phyloP scores from a whole-genome alignment of 148 eudicot genomes.

The Cornus controversa region DNA sequence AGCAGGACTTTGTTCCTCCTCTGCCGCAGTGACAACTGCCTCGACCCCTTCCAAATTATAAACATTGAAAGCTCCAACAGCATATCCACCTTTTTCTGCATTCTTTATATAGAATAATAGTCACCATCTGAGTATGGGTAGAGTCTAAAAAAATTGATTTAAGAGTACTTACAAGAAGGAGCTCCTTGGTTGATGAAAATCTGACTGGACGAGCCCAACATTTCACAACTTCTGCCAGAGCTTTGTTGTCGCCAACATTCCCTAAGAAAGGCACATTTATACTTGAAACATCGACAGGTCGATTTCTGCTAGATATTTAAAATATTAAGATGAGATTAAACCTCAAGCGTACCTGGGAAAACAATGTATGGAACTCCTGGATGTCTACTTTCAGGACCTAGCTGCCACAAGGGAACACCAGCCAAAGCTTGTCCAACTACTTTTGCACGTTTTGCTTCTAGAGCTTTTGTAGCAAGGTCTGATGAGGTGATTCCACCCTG shows the following conservation, averaged over 20 bases:
- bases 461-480: constrained; percentile 97
- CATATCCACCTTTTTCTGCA: constrained; percentile 91
- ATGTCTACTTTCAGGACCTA: constrained; percentile 84
- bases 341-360: constrained; percentile 68
- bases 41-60: constrained; percentile 95
- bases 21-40: constrained; percentile 96
- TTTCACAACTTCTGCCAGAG: constrained; percentile 86
- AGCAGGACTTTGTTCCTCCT: constrained; percentile 84
- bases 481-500: constrained; percentile 99
- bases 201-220: constrained; percentile 73
- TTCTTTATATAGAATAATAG: constrained; percentile 40
- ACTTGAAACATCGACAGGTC: not conserved
- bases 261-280: constrained; percentile 40
- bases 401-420: constrained; percentile 97
- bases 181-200: constrained; percentile 69
- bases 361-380: constrained; percentile 94
- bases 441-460: constrained; percentile 82
- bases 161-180: constrained; percentile 58
- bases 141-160: not conserved
- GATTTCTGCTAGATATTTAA: not conserved
- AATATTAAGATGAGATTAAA: not conserved
- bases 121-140: constrained; percentile 13
- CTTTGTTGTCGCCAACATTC: constrained; percentile 85
- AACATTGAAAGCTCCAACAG: constrained; percentile 97
- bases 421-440: constrained; percentile 90